Percentiles rank a stretch among this genome's conserved stretches.
These are phyloP conservation scores for Suillus discolor DNA, from an alignment of 768 basidiomycete species.

Conservation along the genomic window DNA sequence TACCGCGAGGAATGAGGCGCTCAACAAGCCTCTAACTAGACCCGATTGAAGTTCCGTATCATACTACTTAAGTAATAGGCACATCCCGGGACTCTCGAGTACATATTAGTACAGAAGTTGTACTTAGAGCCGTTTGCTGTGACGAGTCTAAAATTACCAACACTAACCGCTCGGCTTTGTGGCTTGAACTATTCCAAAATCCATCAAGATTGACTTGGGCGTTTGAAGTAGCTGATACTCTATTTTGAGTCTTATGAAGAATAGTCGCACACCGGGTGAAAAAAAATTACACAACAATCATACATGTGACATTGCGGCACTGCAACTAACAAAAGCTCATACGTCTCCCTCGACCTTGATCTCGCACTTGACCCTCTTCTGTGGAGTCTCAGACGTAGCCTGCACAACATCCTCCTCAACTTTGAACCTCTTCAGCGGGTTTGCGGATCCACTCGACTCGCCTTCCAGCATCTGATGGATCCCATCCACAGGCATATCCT, in stretches of 20 bases:
- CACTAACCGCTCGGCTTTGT: no score
- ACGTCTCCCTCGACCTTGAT: conserved; percentile 15
- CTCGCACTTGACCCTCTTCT: conserved; percentile 28
- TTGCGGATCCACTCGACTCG: conserved; percentile 5
- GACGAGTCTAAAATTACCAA: no score
- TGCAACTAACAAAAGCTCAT: background rate
- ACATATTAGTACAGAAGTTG: no score
- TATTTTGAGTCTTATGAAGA: background rate
- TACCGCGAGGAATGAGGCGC: no score
- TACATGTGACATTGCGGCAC: background rate
- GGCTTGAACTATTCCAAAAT: no score
- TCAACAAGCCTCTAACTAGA: no score
- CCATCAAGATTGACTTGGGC: background rate
- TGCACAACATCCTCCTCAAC: conserved; percentile 35
- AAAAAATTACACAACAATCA: background rate
- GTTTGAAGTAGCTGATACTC: background rate
- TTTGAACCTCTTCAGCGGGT: conserved; percentile 11
- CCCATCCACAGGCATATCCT: conserved; percentile 6
- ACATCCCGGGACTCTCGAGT: no score
- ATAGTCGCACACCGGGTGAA: background rate
- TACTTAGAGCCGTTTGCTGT: no score
- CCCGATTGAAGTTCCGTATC: no score
- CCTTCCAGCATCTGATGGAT: conserved; percentile 9
- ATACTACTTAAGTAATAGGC: no score
- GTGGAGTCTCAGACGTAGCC: conserved; percentile 23